Evolutionary conservation across 1,284 basidiomycete genomes (phyloP), one percentile per base, ranked within the genome.

Genomic region (Cryptococcus sp.): DNA sequence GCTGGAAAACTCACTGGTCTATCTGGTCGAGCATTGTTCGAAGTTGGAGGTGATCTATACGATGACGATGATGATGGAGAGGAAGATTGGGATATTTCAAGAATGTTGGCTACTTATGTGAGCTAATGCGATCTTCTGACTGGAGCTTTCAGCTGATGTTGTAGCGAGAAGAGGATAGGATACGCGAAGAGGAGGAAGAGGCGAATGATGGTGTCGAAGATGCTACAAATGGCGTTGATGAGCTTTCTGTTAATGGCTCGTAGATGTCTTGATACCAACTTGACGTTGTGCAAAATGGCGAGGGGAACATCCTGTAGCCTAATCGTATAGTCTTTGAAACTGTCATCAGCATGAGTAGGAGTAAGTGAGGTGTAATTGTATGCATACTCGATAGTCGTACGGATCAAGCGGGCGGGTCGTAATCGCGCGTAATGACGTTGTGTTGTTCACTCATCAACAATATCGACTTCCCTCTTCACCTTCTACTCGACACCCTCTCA

Each of bases 21-120:
- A 88, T 91, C 88, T 55, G 94, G 94, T 50, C 83, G 91, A 76
- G 96, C 98, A 77, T 79, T 99, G 88, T 94, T 94, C 81, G 85
- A 89, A 75, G 93, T 91, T 81, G 93, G 97, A 73, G 89, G 91
- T 16, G 90, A 98, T 67, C 88, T 94, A 85, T 91, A 94, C 77
- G 84, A 93, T 63, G 83, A 85, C 53, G 88, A 90, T 14, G 88
- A 86, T 5, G 73, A 61, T 14, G 64, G 55, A 16, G 70, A 72
- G 36, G 71, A 74, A 34, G 71, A 74, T 52, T 77, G 73, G 73
- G 74, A 76, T 63, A 70, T 76, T 46, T 63, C 64, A 46, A 55
- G 72, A 28, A 60, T 72, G 63, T 59, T 74, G 56, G 70, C 70
- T 34, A 62, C 67, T 58, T 74, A 74, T 54, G 68, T 70, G 54